These are phyloP conservation scores for Thermochaetoides thermophila DNA, from an alignment of 495 filamentous ascomycete species.

Conservation along the genomic window DNA sequence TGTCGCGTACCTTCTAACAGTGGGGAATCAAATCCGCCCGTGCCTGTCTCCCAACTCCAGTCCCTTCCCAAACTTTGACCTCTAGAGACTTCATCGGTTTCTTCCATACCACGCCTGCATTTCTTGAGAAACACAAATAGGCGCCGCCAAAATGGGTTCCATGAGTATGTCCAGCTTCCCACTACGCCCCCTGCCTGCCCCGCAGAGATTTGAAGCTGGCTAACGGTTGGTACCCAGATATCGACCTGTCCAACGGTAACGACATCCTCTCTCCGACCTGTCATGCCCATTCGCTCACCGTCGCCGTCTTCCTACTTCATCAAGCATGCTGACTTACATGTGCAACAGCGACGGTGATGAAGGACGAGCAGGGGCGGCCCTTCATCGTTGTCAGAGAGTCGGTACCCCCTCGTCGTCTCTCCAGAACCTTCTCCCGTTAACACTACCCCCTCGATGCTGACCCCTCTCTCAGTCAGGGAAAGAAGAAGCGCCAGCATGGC, in stretches of 20 bases:
- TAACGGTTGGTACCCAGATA: too few species aligned
- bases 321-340: slow-evolving; percentile 4
- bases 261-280: neutral
- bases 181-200: neutral
- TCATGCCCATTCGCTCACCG: neutral
- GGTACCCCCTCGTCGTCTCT: slow-evolving; percentile 21
- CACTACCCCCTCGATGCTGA: slow-evolving; percentile 5
- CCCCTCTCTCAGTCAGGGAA: slow-evolving; percentile 59
- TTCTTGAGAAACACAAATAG: slow-evolving; percentile 1
- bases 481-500: slow-evolving; percentile 92
- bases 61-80: slow-evolving; percentile 1
- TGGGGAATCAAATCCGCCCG: slow-evolving; percentile 6
- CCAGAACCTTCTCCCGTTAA: slow-evolving; percentile 3
- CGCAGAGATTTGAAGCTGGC: slow-evolving; percentile 4
- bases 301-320: too few species aligned
- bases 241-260: slow-evolving; percentile 38
- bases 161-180: slow-evolving; percentile 30
- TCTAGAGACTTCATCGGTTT: slow-evolving; percentile 2
- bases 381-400: slow-evolving; percentile 99
- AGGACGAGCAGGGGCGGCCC: slow-evolving; percentile 89
- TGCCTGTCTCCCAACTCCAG: slow-evolving; percentile 6
- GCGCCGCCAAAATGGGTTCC: slow-evolving; percentile 29
- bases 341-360: slow-evolving; percentile 36
- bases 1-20: too few species aligned
- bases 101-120: slow-evolving; percentile 2